Base-by-base conservation (phyloP, 768 basidiomycete species). In the Tylopilus felleus region DNA sequence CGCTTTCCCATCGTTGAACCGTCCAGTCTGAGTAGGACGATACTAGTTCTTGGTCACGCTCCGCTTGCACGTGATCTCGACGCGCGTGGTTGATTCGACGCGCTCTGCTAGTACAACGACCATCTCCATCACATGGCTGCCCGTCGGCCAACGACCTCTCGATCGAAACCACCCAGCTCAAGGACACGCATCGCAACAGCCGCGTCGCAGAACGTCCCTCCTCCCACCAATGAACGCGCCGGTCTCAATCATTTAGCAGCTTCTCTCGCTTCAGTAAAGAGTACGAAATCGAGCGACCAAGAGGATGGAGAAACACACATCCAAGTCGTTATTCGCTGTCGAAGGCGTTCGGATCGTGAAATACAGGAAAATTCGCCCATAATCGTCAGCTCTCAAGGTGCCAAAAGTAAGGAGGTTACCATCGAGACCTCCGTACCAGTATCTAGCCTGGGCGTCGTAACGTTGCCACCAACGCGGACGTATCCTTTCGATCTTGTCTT, bases 401-500 rank as follows among this genome's bases (percentile, higher is more conserved):
- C 93, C 21, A 85, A 85, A 59, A 80, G 82, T 53, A 84, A 85
- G 56, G 80, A 88, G 35, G 78, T 96, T 40, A 87, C 86, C 10
- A 85, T 97, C 64, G 90, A 96, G 70, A 86, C 88, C 0, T 81
- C 86, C 5, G 64, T 81, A 2, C 86, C 88, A 0, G 69, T 80
- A 2, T 85, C 87, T 4, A 86, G 81, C 52, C 68, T 93, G 7
- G 90, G 90, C n/a, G 62, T 91, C 41, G 77, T 89, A 13, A 84
- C 83, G 6, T 74, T 85, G n/a, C 80, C 90, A 22, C 88, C 88
- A 12, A 82, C 85, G 3, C 77, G 88, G 48, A 96, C 91, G 2
- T 99, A 98, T 70, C 86, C 90, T 4, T 99, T 97, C 69, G 95
- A 98, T 71, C 76, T 89, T 25, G 97, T 97, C 8, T 98, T 97